Evolutionary conservation across 169 alveolate species (phyloP).

Genomic region (Cryptosporidium tyzzeri): DNA sequence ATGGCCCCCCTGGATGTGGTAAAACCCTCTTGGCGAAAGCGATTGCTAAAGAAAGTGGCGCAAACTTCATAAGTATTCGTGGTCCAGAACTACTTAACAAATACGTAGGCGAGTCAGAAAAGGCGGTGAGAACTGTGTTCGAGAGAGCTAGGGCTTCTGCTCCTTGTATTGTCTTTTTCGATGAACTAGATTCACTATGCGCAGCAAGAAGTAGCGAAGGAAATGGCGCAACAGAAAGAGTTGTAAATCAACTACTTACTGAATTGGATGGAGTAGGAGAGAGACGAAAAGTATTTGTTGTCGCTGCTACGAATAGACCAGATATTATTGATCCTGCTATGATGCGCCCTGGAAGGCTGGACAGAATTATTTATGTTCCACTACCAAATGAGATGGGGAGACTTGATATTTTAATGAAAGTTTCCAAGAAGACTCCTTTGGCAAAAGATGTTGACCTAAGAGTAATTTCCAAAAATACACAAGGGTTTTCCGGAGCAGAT

Average conservation of each 20-base stretch:
- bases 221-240: conserved; percentile 94
- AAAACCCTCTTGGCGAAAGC: conserved; percentile 98
- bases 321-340: conserved; percentile 99
- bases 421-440: conserved; percentile 90
- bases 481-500: conserved; percentile 96
- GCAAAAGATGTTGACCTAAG: conserved; percentile 84
- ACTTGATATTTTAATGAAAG: conserved; percentile 88
- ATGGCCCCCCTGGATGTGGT: conserved; percentile 99
- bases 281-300: conserved; percentile 92
- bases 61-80: conserved; percentile 95
- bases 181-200: conserved; percentile 98
- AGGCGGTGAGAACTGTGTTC: conserved; percentile 97
- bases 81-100: conserved; percentile 97
- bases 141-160: conserved; percentile 97
- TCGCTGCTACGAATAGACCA: conserved; percentile 99
- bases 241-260: conserved; percentile 97
- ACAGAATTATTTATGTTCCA: conserved; percentile 93
- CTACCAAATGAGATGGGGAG: conserved; percentile 95
- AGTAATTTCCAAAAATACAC: conserved; percentile 84
- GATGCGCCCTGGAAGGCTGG: conserved; percentile 98
- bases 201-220: conserved; percentile 93
- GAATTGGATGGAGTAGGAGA: conserved; percentile 98
- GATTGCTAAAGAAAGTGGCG: conserved; percentile 95
- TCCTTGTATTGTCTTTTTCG: conserved; percentile 98
- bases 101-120: conserved; percentile 99